phyloP scores from a whole-genome alignment of 2,329 filamentous ascomycete species.

The Leptographium procerum region DNA sequence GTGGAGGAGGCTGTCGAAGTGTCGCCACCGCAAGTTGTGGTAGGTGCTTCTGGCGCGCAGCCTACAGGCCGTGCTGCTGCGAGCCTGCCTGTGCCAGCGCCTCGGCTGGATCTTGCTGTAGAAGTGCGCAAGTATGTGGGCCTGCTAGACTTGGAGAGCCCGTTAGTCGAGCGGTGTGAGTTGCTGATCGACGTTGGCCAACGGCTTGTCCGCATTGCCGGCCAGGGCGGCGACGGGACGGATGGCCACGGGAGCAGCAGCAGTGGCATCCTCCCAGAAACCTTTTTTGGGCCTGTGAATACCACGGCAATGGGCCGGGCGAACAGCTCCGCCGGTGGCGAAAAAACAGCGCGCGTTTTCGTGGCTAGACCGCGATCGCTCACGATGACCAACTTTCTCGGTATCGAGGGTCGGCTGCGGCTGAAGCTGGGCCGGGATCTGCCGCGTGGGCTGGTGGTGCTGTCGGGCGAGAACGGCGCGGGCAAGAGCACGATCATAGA shows the following conservation, averaged over 20 bases:
- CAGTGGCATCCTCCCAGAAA: not conserved
- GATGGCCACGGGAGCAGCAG: not conserved
- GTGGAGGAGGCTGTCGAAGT: not conserved
- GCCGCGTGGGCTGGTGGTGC: conserved; percentile 17
- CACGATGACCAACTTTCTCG: conserved; percentile 22
- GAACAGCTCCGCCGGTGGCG: too few species aligned
- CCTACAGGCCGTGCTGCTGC: not conserved
- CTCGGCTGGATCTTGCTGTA: not conserved
- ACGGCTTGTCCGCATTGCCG: not conserved
- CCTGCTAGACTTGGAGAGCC: not conserved
- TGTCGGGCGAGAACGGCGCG: conserved; percentile 20
- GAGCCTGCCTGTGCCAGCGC: not conserved
- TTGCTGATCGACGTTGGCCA: not conserved
- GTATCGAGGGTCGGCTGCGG: conserved; percentile 17
- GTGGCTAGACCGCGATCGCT: conserved; percentile 16
- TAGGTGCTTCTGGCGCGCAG: not conserved
- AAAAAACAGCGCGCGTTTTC: conserved; percentile 14
- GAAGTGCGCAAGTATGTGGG: not conserved
- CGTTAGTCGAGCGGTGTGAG: not conserved
- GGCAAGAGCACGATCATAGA: conserved; percentile 23
- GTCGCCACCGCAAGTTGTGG: too few species aligned
- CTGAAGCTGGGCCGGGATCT: conserved; percentile 18
- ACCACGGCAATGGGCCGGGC: too few species aligned
- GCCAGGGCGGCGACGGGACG: not conserved
- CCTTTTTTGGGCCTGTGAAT: not conserved